Percentiles rank a stretch among this genome's conserved stretches.
Evolutionary conservation across 352 stramenopile genomes (phyloP).

Genomic region (Phytophthora pseudosyringae): DNA sequence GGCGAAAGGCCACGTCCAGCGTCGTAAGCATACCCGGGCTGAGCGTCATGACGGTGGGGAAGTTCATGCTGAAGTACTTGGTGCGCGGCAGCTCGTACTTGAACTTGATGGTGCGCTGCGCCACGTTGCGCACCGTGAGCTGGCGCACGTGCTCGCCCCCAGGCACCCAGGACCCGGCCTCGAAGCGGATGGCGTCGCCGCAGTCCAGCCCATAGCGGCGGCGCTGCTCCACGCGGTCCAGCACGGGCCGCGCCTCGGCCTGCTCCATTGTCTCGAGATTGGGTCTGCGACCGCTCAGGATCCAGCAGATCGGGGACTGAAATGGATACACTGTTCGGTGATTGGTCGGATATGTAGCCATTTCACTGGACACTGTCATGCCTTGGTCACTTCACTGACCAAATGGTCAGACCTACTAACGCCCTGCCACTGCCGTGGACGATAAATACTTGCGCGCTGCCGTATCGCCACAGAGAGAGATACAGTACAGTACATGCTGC

Average conservation of each 20-base stretch:
- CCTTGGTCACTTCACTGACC: too few species aligned
- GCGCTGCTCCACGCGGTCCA: slow-evolving; percentile 77
- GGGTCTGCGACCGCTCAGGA: slow-evolving; percentile 29
- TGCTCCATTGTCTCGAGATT: slow-evolving; percentile 8
- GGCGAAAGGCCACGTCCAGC: slow-evolving; percentile 92
- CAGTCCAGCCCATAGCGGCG: slow-evolving; percentile 80
- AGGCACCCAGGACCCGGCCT: slow-evolving; percentile 87
- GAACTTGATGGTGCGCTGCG: slow-evolving; percentile 86
- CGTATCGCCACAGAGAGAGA: too few species aligned
- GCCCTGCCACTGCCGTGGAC: too few species aligned
- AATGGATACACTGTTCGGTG: slow-evolving; percentile 1
- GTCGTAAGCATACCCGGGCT: slow-evolving; percentile 87
- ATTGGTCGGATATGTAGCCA: slow-evolving; percentile 8
- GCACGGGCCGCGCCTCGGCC: slow-evolving; percentile 44
- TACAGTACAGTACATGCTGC: too few species aligned
- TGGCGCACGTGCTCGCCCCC: slow-evolving; percentile 92
- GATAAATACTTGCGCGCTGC: too few species aligned
- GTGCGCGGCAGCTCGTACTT: slow-evolving; percentile 93
- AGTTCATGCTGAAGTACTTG: slow-evolving; percentile 95
- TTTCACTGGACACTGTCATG: too few species aligned
- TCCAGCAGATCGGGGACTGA: neutral
- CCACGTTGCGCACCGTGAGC: slow-evolving; percentile 93
- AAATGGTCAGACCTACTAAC: too few species aligned
- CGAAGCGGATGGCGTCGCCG: slow-evolving; percentile 89
- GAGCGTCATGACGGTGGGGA: slow-evolving; percentile 89